A percentile compares a stretch with the other conserved stretches of the same genome.
These are phyloP conservation scores for Gossypioides kirkii DNA, from an alignment of 345 rosid genomes.

Conservation along the genomic window DNA sequence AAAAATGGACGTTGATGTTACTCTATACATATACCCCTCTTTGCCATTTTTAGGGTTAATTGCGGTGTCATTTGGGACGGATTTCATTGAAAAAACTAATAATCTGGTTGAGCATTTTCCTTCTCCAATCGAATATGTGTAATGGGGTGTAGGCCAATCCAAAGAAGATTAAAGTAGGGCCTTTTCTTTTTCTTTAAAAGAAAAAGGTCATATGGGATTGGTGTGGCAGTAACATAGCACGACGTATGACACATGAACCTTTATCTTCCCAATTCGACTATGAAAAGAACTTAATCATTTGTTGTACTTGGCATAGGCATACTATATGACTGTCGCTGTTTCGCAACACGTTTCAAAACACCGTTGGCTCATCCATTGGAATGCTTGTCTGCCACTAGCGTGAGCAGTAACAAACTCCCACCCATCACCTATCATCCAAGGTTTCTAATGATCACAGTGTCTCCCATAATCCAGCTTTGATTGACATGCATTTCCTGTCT, in stretches of 20 bases:
- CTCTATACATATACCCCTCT: neutral
- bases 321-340: neutral
- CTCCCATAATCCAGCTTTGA: constrained; percentile 24
- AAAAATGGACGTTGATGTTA: neutral
- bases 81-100: neutral
- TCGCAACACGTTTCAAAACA: constrained; percentile 9
- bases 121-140: neutral
- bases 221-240: neutral
- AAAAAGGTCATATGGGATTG: constrained; percentile 1
- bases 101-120: neutral
- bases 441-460: constrained; percentile 14
- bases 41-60: neutral
- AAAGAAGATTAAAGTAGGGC: neutral
- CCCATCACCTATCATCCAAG: neutral
- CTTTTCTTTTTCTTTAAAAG: neutral
- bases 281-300: constrained; percentile 2
- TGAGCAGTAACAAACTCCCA: constrained; percentile 18
- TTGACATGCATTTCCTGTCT: constrained; percentile 11
- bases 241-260: neutral
- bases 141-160: neutral
- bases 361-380: constrained; percentile 6
- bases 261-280: neutral
- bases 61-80: neutral
- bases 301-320: neutral
- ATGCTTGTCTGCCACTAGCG: constrained; percentile 31